A percentile compares a stretch with the other conserved stretches of the same genome.
phyloP scores from a whole-genome alignment of 2,329 filamentous ascomycete genomes.

The Nannizzia gypsea region DNA sequence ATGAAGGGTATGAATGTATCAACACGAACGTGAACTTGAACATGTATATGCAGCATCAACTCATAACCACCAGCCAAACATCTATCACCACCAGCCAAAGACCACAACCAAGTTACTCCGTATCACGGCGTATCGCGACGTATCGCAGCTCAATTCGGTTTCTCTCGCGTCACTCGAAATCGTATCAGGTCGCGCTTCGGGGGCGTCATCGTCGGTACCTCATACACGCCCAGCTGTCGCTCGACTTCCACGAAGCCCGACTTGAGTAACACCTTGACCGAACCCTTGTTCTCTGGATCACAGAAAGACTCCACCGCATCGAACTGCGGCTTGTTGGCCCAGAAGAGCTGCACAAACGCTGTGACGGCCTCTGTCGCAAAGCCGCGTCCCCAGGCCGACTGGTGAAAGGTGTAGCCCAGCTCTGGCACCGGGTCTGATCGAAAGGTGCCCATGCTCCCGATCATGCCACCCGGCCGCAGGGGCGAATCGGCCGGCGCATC shows the following conservation, averaged over 20 bases:
- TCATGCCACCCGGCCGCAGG: neutral
- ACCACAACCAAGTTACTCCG: no score
- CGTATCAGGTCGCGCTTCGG: neutral
- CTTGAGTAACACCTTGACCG: neutral
- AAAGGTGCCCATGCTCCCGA: neutral
- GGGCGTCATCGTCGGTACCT: neutral
- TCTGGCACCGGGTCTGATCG: neutral
- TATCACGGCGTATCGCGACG: neutral
- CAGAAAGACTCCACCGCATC: neutral
- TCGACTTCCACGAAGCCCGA: neutral
- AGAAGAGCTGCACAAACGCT: neutral
- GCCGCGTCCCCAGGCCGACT: neutral
- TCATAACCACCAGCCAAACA: no score
- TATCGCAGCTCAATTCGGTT: neutral
- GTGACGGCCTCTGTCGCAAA: constrained; percentile 2
- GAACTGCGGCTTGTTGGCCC: constrained; percentile 1
- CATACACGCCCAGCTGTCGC: neutral
- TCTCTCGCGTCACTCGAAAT: neutral
- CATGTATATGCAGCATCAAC: neutral
- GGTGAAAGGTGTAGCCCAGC: neutral
- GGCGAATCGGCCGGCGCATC: neutral
- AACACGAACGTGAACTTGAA: no score
- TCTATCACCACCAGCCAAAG: no score
- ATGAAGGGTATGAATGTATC: neutral
- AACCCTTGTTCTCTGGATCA: neutral